phyloP scores from a whole-genome alignment of 495 filamentous ascomycete species.

The Annulohypoxylon bovei region DNA sequence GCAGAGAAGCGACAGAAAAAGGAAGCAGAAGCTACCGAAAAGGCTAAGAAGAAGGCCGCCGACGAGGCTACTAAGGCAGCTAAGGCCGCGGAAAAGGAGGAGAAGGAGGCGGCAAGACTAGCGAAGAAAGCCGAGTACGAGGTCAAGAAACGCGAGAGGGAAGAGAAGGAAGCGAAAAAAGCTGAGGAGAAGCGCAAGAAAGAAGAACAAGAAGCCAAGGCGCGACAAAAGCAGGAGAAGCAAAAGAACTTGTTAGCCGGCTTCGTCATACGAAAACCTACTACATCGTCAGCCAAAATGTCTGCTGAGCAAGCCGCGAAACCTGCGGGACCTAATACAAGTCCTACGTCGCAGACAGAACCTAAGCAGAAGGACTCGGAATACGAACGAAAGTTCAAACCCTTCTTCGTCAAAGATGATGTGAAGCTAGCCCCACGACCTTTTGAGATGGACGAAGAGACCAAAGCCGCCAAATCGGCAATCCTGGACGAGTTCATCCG shows the following conservation, averaged over 20 bases:
- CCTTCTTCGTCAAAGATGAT: conserved; percentile 77
- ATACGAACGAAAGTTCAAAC: conserved; percentile 78
- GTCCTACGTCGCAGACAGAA: conserved; percentile 29
- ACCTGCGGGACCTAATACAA: conserved; percentile 33
- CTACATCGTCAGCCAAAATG: conserved; percentile 34
- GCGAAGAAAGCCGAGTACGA: conserved; percentile 2
- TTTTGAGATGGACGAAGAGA: conserved; percentile 66
- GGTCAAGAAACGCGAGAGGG: conserved; percentile 6
- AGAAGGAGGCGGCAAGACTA: conserved; percentile 43
- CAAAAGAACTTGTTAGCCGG: conserved; percentile 68
- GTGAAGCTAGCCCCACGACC: conserved; percentile 66
- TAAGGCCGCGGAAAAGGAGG: conserved; percentile 50
- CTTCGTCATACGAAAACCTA: conserved; percentile 49
- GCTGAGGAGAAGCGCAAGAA: conserved; percentile 52
- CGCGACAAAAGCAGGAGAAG: conserved; percentile 67
- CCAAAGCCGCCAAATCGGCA: conserved; percentile 60
- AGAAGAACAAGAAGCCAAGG: conserved; percentile 59
- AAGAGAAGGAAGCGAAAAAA: conserved; percentile 30
- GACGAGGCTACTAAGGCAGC: conserved; percentile 55
- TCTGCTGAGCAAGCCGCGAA: conserved; percentile 44
- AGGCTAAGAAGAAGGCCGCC: conserved; percentile 61
- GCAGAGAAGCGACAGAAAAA: conserved; percentile 44
- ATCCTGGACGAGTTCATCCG: conserved; percentile 58
- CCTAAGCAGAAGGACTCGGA: conserved; percentile 56
- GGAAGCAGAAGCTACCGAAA: conserved; percentile 56